Conservation (phyloP, 768 basidiomycete species). For the Neoboletus brunneissimus region DNA sequence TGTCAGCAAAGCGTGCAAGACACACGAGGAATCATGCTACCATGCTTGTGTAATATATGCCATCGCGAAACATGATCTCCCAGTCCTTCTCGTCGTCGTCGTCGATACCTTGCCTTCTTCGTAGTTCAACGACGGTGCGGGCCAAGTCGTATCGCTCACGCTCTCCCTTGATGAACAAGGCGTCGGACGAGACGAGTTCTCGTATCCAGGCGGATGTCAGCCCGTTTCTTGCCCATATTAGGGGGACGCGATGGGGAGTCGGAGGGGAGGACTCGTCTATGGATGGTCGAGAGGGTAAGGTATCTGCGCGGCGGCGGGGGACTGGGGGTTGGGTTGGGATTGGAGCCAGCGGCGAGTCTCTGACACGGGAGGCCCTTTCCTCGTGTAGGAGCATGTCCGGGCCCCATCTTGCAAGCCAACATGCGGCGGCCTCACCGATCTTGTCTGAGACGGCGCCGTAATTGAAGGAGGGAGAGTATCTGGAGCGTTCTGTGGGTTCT, state of each 20-base stretch:
- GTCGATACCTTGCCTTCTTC: slow-evolving; percentile 52
- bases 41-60: slow-evolving; percentile 88
- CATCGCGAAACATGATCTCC: slow-evolving; percentile 64
- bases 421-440: slow-evolving; percentile 85
- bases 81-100: slow-evolving; percentile 70
- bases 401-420: slow-evolving; percentile 89
- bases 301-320: slow-evolving; percentile 30
- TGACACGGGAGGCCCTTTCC: slow-evolving; percentile 33
- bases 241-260: slow-evolving; percentile 35
- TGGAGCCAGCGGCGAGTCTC: slow-evolving; percentile 19
- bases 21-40: slow-evolving; percentile 37
- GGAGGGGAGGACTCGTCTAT: slow-evolving; percentile 12
- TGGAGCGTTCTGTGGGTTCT: slow-evolving; percentile 17
- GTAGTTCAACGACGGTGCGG: slow-evolving; percentile 68
- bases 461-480: slow-evolving; percentile 46
- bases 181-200: slow-evolving; percentile 72
- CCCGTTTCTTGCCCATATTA: slow-evolving; percentile 75
- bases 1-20: background rate
- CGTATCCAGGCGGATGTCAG: slow-evolving; percentile 71
- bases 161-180: slow-evolving; percentile 77
- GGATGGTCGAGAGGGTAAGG: slow-evolving; percentile 26
- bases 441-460: slow-evolving; percentile 91
- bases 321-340: slow-evolving; percentile 11
- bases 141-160: slow-evolving; percentile 79
- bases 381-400: slow-evolving; percentile 71